These are phyloP conservation scores for Immersiporthe knoxdaviesiana DNA, from an alignment of 2,329 filamentous ascomycete genomes.

Conservation along the genomic window DNA sequence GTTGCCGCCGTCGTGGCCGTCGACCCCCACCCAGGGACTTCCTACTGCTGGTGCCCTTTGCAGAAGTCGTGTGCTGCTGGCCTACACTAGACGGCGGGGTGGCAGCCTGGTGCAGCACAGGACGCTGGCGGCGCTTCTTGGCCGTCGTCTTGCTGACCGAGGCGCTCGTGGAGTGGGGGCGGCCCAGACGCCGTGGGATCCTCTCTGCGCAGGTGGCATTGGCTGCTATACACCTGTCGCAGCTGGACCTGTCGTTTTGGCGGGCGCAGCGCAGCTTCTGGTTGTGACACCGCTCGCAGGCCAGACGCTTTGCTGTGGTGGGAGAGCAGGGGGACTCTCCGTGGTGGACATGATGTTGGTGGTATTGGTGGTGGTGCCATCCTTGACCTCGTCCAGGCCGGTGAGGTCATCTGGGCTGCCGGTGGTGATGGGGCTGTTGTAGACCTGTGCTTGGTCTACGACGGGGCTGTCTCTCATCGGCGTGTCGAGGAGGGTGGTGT, in stretches of 20 bases:
- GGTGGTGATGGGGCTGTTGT: slow-evolving; percentile 3
- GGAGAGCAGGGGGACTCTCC: background rate
- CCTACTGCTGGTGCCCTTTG: background rate
- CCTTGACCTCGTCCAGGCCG: background rate
- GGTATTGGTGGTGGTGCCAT: background rate
- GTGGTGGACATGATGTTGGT: background rate
- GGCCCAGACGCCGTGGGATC: slow-evolving; percentile 7
- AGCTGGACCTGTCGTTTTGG: slow-evolving; percentile 9
- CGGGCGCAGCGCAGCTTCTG: slow-evolving; percentile 14
- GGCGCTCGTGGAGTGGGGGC: slow-evolving; percentile 9
- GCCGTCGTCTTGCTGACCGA: slow-evolving; percentile 10
- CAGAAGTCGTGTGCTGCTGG: background rate
- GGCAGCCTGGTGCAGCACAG: background rate
- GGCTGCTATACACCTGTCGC: slow-evolving; percentile 6
- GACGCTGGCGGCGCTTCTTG: slow-evolving; percentile 13
- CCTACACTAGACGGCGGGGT: background rate
- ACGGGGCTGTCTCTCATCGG: background rate
- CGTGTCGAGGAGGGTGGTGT: background rate
- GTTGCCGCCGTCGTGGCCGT: background rate
- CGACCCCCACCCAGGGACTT: background rate
- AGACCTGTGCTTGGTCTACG: slow-evolving; percentile 2
- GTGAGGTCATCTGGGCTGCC: background rate
- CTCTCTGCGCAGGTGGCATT: slow-evolving; percentile 10
- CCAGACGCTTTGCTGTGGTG: slow-evolving; percentile 1
- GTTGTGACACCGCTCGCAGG: slow-evolving; percentile 14